Evolutionary conservation across 202 grass and related monocot species (phyloP), one percentile per base, ranked within the genome.

Genomic region (Hordeum pubiflorum): DNA sequence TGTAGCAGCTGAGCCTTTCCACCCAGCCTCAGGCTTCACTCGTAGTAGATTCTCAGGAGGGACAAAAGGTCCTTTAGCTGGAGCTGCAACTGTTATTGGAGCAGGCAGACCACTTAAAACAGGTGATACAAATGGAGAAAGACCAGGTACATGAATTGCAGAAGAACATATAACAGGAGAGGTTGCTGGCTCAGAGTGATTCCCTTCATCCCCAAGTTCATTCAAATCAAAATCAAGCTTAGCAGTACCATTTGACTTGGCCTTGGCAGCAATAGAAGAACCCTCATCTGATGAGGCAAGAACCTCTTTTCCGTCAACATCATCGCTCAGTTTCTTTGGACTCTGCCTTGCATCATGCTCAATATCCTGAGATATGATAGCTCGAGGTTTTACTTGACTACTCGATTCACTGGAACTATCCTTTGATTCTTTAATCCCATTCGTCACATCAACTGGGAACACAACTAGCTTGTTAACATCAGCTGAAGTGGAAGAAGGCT

Each of bases 1-100:
- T 54, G 94, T 97, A 66, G 92, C 94, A 57, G 94, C 94, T 5
- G 94, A 97, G 33, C 94, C 94, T 93, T 91, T 97, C 94, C 94
- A 97, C 39, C 94, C 92, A 26, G 83, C 87, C 66, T 97, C 94
- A 32, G 88, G 75, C 68, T 92, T 94, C 68, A 77, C 80, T 79
- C 74, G 82, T 74, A 94, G 79, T 61, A 97, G 84, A 61, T 84
- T 93, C 58, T 97, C 94, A 54, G 86, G 94, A 24, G 94, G 90
- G 74, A 94, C 85, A 91, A 97, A 97, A 43, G 90, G 84, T 34
- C 89, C 88, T 85, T 97, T 97, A 17, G 94, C 92, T 46, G 94
- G 82, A 78, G 90, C 75, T 74, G 89, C 89, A 63, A 97, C 91
- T 63, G 89, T 94, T 46, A 97, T 91, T 62, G 86, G 76, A 81